Evolutionary conservation across 306 rosid species (phyloP), one percentile per base, ranked within the genome.

Genomic region (Ormosia semicastrata): DNA sequence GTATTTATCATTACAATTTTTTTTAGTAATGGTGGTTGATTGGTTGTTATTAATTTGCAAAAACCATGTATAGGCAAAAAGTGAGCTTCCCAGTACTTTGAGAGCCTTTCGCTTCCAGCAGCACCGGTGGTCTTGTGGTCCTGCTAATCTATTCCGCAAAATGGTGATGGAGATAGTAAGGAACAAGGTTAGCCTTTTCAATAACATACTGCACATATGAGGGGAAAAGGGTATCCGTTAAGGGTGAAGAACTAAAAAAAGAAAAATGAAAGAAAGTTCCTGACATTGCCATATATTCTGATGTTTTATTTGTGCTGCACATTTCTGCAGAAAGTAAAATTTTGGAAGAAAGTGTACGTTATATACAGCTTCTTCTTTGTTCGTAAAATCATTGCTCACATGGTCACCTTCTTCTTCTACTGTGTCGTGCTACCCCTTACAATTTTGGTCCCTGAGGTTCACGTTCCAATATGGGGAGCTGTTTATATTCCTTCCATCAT

Each of bases 41-140:
- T 39, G 59, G 49, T 47, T 77, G 50, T 58, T 39, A 36, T 58
- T 33, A 12, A 18, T 53, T 24, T 14, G 34, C 43, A 46, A 68
- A 71, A 50, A 64, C 43, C 18, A 11, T 44, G 32, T 39, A 2
- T 78, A 94, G 97, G 98, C 84, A 10, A 92, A 94, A 87, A 94
- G 98, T 88, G 98, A 94, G 83, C 97, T 94, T 71, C 98, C 98
- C 2, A 92, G 98, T 78, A 92, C 98, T 77, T 89, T 94, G 82
- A 94, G 94, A 7, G 98, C 98, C 60, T 92, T 94, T 87, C 90
- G 98, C 14, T 94, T 92, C 86, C 98, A 94, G 88, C 97, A 93
- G 87, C 97, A 93, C 53, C 43, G 97, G 29, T 93, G 97, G 97
- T 93, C 97, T 7, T 91, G 97, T 76, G 97, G 97, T 56, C 97